These are phyloP conservation scores for Kodamaea nitidulidarum DNA, from an alignment of 805 yeast genomes.

Conservation along the genomic window DNA sequence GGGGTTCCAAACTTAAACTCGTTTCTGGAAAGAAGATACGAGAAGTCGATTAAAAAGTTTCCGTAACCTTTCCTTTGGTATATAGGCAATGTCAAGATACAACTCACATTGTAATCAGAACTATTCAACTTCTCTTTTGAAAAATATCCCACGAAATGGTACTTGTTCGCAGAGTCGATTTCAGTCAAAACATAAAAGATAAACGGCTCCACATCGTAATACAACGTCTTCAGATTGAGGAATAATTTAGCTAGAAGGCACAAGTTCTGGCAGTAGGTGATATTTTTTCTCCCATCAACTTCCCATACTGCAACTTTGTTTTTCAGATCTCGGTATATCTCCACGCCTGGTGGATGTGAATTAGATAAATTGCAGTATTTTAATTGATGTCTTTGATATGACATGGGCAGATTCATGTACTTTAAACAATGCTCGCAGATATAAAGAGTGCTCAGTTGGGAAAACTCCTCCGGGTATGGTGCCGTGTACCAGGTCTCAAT, in stretches of 20 bases:
- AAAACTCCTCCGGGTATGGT: slow-evolving; percentile 87
- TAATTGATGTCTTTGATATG: slow-evolving; percentile 62
- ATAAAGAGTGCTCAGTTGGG: slow-evolving; percentile 56
- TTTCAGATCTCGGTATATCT: slow-evolving; percentile 35
- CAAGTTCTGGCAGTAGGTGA: slow-evolving; percentile 80
- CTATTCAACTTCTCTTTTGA: slow-evolving; percentile 79
- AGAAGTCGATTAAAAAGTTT: slow-evolving; percentile 79
- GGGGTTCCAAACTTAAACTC: slow-evolving; percentile 89
- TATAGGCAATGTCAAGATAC: slow-evolving; percentile 85
- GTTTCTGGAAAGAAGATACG: slow-evolving; percentile 69
- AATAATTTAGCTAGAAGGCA: slow-evolving; percentile 88
- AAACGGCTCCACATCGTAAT: slow-evolving; percentile 94
- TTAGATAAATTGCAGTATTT: slow-evolving; percentile 58
- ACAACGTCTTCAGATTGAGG: slow-evolving; percentile 84
- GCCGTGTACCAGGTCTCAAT: slow-evolving; percentile 91
- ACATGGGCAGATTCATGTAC: slow-evolving; percentile 68
- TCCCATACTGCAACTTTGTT: slow-evolving; percentile 39
- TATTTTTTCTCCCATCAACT: slow-evolving; percentile 78
- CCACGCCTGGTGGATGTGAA: slow-evolving; percentile 61
- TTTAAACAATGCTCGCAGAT: slow-evolving; percentile 83
- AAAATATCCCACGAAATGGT: slow-evolving; percentile 90
- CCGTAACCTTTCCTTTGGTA: slow-evolving; percentile 90
- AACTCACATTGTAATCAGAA: slow-evolving; percentile 79
- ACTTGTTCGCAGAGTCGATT: slow-evolving; percentile 43
- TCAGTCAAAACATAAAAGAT: slow-evolving; percentile 83